phyloP scores from a whole-genome alignment of 176 grass and related monocot genomes.

The Puccinellia tenuiflora region DNA sequence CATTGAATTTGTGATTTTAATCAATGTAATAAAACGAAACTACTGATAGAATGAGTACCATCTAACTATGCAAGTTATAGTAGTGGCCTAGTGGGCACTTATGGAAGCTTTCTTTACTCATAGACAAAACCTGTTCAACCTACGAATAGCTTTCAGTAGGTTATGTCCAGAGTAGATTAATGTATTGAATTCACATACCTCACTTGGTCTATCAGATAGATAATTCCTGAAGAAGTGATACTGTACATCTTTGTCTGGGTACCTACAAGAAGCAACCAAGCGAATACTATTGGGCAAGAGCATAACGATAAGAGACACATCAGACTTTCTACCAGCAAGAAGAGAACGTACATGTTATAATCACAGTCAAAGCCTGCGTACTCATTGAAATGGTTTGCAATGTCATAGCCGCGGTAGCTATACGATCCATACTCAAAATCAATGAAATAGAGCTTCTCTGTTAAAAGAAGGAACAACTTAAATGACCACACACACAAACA shows the following conservation, averaged over 20 bases:
- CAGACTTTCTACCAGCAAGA: neutral
- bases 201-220: slow-evolving; percentile 52
- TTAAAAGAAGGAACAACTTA: neutral
- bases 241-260: slow-evolving; percentile 87
- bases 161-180: neutral
- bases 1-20: neutral
- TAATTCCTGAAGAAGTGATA: slow-evolving; percentile 97
- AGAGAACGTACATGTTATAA: slow-evolving; percentile 69
- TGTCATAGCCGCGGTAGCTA: slow-evolving; percentile 89
- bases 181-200: slow-evolving; percentile 45
- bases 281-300: slow-evolving; percentile 7
- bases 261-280: slow-evolving; percentile 52
- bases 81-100: neutral
- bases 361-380: slow-evolving; percentile 93
- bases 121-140: neutral
- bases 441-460: slow-evolving; percentile 95
- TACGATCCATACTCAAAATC: slow-evolving; percentile 99
- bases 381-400: slow-evolving; percentile 98
- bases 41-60: neutral
- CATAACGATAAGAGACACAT: neutral
- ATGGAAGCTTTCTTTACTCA: slow-evolving; percentile 8
- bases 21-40: neutral
- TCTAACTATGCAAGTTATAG: slow-evolving; percentile 10
- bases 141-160: neutral
- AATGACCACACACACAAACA: slow-evolving; percentile 1